phyloP scores from a whole-genome alignment of 805 yeast species.

The Metschnikowia chrysomelidarum region DNA sequence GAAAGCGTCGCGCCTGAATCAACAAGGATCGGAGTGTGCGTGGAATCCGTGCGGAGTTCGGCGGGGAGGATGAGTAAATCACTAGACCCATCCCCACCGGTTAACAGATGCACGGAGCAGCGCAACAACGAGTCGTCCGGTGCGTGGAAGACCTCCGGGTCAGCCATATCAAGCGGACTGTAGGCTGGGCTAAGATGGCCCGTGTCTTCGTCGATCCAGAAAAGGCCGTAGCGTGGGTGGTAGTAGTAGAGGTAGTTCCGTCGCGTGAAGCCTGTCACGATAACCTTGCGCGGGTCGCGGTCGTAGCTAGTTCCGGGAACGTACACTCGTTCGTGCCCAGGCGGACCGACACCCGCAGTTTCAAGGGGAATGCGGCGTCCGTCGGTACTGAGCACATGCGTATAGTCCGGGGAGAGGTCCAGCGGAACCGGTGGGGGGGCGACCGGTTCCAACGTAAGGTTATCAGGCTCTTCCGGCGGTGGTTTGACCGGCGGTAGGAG shows the following conservation, averaged over 20 bases:
- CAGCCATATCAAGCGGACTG: neutral
- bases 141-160: neutral
- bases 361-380: neutral
- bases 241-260: neutral
- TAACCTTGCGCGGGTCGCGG: neutral
- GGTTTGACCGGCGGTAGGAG: no score
- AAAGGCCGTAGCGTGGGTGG: neutral
- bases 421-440: neutral
- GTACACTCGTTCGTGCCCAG: neutral
- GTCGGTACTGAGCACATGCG: neutral
- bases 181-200: neutral
- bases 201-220: neutral
- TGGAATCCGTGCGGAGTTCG: neutral
- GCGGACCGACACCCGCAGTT: neutral
- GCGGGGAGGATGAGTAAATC: neutral
- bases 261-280: neutral
- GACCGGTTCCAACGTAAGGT: no score
- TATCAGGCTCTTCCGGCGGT: no score
- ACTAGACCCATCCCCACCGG: neutral
- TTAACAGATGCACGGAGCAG: neutral
- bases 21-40: neutral
- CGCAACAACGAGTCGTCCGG: neutral
- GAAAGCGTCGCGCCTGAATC: neutral
- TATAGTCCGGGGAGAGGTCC: neutral
- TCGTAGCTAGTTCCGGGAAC: slow-evolving; percentile 1